Evolutionary conservation across 768 basidiomycete species (phyloP), one percentile per base, ranked within the genome.

Genomic region (Mycena maculata): DNA sequence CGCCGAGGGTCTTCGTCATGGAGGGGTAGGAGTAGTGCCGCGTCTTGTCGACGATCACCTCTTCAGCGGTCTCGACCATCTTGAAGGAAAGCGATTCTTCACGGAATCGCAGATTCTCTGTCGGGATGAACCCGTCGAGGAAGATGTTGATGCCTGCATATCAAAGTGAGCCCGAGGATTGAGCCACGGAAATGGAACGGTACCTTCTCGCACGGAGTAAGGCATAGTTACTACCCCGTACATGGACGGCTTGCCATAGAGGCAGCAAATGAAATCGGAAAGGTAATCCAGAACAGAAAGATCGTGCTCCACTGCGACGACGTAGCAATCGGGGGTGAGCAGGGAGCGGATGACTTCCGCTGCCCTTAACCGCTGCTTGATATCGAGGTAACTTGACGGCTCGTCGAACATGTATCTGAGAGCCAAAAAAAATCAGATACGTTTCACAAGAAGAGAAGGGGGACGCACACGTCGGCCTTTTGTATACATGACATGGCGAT

Each of bases 221-320:
- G 98, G 98, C 95, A 99, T 96, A 7, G 98, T 99, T 15, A 99
- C 98, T 33, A 99, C 98, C 76, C 98, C 96, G 74, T 98, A 98
- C 89, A 95, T 93, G 4, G 94, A 94, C 3, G 96, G 95, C 79
- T 96, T 97, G 72, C 98, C 98, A 80, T 99, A 99, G 38, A 99
- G 80, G 81, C 94, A 95, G 80, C 98, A 99, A 77, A 99, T 91
- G 76, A 95, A 99, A 81, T 99, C 98, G 64, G 97, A 99, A 12
- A 99, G 88, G 80, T 99, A 99, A 79, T 99, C 98, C 52, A 99
- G 87, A 39, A 98, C 96, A 4, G 98, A 96, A 75, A 99, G 81
- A 85, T 99, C 98, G 86, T 99, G 98, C 85, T 99, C 98, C 62
- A 99, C 98, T 38, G 95, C 95, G 66, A 99, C 92, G 68, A 99